phyloP scores from a whole-genome alignment of 371 early-diverging fungal species.

The Globomyces sp. region DNA sequence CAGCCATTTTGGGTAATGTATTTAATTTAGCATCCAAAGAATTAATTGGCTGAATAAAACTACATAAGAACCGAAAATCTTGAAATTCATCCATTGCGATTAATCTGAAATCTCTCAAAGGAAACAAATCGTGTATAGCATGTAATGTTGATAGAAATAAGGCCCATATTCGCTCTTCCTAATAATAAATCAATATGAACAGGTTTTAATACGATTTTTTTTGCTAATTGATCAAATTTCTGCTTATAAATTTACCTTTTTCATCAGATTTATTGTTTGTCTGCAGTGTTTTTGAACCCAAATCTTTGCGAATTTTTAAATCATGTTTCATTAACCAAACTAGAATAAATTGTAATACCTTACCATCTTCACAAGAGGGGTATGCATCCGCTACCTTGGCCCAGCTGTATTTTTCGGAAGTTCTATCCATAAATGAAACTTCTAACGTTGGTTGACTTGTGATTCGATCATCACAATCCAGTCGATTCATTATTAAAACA shows the following conservation, averaged over 20 bases:
- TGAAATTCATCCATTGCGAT: slow-evolving; percentile 39
- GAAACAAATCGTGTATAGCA: slow-evolving; percentile 27
- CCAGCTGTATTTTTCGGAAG: slow-evolving; percentile 41
- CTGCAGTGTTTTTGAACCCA: slow-evolving; percentile 7
- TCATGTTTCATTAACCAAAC: slow-evolving; percentile 30
- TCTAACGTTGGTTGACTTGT: slow-evolving; percentile 25
- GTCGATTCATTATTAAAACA: slow-evolving; percentile 25
- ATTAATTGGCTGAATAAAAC: slow-evolving; percentile 28
- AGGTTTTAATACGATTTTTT: neutral
- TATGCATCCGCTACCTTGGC: slow-evolving; percentile 42
- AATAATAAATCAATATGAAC: too few relatives aligned
- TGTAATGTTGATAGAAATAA: slow-evolving; percentile 15
- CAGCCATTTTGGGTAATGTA: slow-evolving; percentile 26
- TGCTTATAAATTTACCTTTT: neutral
- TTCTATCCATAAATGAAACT: slow-evolving; percentile 36
- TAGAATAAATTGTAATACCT: too few relatives aligned
- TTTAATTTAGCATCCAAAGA: neutral
- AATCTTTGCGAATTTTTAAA: slow-evolving; percentile 26
- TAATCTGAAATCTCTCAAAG: slow-evolving; percentile 27
- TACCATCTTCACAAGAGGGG: slow-evolving; percentile 29
- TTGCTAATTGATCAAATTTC: neutral
- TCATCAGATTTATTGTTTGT: neutral
- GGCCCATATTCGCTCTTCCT: neutral
- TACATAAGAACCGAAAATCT: slow-evolving; percentile 29
- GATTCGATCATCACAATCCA: slow-evolving; percentile 14